phyloP scores from a whole-genome alignment of 306 rosid genomes.

The Benincasa hispida region DNA sequence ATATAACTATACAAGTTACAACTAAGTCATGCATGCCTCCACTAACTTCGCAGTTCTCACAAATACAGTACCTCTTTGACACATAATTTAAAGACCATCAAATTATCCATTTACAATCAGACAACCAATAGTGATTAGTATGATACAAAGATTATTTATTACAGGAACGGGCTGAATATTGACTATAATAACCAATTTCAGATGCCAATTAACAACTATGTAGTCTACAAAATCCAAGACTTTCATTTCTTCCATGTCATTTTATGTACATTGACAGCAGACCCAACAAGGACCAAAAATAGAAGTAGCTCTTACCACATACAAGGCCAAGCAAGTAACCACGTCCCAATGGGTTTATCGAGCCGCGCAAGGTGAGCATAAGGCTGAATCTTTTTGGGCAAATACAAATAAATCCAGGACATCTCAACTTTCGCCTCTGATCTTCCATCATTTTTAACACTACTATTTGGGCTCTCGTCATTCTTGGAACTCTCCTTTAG shows the following conservation, averaged over 20 bases:
- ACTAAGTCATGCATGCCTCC: neutral
- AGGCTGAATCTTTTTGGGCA: conserved; percentile 53
- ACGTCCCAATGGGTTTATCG: conserved; percentile 87
- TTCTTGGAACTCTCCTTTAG: conserved; percentile 18
- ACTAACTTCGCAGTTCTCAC: neutral
- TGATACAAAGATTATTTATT: neutral
- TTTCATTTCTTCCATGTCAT: neutral
- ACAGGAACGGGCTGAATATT: neutral
- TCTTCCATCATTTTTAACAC: conserved; percentile 9
- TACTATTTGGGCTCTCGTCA: conserved; percentile 15
- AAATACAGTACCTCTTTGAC: neutral
- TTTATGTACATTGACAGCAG: neutral
- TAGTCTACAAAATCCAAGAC: neutral
- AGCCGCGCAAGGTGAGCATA: conserved; percentile 88
- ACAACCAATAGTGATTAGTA: neutral
- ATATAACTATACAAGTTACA: neutral
- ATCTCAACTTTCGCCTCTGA: neutral
- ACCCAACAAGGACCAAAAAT: neutral
- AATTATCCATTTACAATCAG: neutral
- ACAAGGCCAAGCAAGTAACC: conserved; percentile 96
- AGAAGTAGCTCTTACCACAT: conserved; percentile 42
- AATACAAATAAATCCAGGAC: conserved; percentile 59
- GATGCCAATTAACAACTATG: neutral
- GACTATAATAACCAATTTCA: neutral
- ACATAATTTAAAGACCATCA: neutral